These are phyloP conservation scores for Euptelea pleiosperma DNA, from an alignment of 164 flowering plant genomes.

Conservation along the genomic window DNA sequence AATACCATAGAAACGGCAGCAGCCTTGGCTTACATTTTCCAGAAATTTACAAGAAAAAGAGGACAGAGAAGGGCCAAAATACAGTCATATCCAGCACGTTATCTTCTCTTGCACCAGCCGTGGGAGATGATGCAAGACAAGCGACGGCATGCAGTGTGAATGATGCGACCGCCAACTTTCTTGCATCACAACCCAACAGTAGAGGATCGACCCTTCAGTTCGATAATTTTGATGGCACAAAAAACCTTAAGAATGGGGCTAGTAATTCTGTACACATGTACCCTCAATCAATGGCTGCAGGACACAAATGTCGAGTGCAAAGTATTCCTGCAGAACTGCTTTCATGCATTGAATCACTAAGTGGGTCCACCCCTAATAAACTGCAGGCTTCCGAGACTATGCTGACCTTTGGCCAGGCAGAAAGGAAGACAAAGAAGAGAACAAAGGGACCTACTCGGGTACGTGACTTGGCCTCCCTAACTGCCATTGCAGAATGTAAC, in stretches of 20 bases:
- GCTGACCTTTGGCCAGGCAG: conserved; percentile 15
- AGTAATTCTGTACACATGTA: neutral
- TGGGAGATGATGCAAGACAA: conserved; percentile 9
- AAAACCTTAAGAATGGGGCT: conserved; percentile 1
- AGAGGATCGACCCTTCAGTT: conserved; percentile 11
- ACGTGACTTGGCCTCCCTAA: conserved; percentile 29
- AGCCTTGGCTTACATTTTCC: conserved; percentile 28
- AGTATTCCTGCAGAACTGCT: neutral
- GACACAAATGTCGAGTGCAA: neutral
- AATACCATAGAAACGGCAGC: conserved; percentile 4
- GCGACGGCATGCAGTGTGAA: conserved; percentile 14
- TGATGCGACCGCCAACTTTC: conserved; percentile 9
- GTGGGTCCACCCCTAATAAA: neutral
- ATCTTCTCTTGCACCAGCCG: conserved; percentile 1
- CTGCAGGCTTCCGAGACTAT: conserved; percentile 17
- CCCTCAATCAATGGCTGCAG: neutral
- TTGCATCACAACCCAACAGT: conserved; percentile 7
- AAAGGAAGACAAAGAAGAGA: conserved; percentile 37
- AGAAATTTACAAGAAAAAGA: conserved; percentile 46
- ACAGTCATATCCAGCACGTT: conserved; percentile 19
- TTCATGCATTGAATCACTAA: conserved; percentile 10
- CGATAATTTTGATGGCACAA: neutral
- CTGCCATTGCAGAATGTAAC: conserved; percentile 18
- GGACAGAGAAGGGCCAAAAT: conserved; percentile 38
- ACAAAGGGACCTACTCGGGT: conserved; percentile 33